Conservation (phyloP, 75 land plant species). For the Azolla pinnata region DNA sequence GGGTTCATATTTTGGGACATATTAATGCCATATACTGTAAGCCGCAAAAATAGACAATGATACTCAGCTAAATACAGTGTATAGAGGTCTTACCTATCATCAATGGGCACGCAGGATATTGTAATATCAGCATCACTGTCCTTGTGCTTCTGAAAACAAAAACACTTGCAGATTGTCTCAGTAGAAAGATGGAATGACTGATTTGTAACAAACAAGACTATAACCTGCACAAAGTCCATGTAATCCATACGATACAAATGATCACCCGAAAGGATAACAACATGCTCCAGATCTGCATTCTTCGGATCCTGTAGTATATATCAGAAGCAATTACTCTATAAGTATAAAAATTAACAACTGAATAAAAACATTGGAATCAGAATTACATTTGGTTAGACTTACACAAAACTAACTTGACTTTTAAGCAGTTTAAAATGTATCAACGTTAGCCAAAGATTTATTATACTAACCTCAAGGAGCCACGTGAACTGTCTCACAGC, state of each 20-base stretch:
- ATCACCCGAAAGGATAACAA: slow-evolving; percentile 82
- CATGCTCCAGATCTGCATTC: slow-evolving; percentile 69
- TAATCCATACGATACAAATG: slow-evolving; percentile 95
- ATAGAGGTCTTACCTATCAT: too few species aligned
- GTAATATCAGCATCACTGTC: slow-evolving; percentile 86
- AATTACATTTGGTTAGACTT: too few species aligned
- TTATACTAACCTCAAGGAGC: slow-evolving; percentile 88
- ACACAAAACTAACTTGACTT: too few species aligned
- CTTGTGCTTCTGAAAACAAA: slow-evolving; percentile 56
- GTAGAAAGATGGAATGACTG: neutral
- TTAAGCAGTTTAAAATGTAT: too few species aligned
- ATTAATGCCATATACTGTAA: too few species aligned
- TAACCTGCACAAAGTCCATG: slow-evolving; percentile 96
- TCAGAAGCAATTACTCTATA: neutral
- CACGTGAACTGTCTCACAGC: slow-evolving; percentile 90
- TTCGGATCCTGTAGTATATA: slow-evolving; percentile 61
- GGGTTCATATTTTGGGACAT: neutral
- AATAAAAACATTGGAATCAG: too few species aligned
- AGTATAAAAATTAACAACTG: neutral
- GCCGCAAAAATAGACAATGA: too few species aligned
- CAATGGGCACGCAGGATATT: slow-evolving; percentile 75
- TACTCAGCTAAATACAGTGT: too few species aligned
- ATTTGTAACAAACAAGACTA: neutral
- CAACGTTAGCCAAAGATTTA: too few species aligned
- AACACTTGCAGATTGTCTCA: neutral